These are phyloP conservation scores for Pseudovirgaria hyperparasitica DNA, from an alignment of 2,329 filamentous ascomycete species.

Conservation along the genomic window DNA sequence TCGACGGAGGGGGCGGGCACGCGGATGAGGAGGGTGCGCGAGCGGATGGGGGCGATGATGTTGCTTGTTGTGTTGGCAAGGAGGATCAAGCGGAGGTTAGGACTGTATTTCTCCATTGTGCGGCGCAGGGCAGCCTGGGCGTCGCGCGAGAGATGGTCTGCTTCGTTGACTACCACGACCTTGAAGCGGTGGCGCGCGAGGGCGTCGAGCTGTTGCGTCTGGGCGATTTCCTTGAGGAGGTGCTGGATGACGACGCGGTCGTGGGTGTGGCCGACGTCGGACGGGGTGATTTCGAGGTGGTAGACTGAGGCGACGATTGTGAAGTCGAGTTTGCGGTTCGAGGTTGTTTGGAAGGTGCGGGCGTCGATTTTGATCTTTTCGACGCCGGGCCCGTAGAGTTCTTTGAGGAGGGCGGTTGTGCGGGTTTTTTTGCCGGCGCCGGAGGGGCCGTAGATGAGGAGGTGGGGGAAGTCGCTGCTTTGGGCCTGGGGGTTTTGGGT, in stretches of 20 bases:
- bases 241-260: constrained; percentile 95
- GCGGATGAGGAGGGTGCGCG: constrained; percentile 77
- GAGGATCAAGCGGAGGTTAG: constrained; percentile 82
- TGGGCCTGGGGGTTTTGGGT: constrained; percentile 74
- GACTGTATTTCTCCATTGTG: constrained; percentile 99
- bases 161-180: constrained; percentile 98
- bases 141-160: constrained; percentile 84
- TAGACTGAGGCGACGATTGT: constrained; percentile 97
- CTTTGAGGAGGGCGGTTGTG: constrained; percentile 88
- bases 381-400: constrained; percentile 90
- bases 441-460: constrained; percentile 92
- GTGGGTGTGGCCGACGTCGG: constrained; percentile 91
- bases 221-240: constrained; percentile 90
- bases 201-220: constrained; percentile 97
- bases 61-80: constrained; percentile 94
- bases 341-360: constrained; percentile 87
- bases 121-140: constrained; percentile 87
- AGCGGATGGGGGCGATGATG: constrained; percentile 96
- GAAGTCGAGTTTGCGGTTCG: constrained; percentile 97
- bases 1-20: constrained; percentile 78
- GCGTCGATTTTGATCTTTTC: constrained; percentile 99
- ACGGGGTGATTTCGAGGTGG: constrained; percentile 95
- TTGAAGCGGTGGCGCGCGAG: constrained; percentile 88
- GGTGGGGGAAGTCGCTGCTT: constrained; percentile 93
- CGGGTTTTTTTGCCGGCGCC: constrained; percentile 97